Percentiles rank a stretch among this genome's conserved stretches.
Evolutionary conservation across 139 green algal genomes (phyloP).

Genomic region (Prasinococcaceae sp.): DNA sequence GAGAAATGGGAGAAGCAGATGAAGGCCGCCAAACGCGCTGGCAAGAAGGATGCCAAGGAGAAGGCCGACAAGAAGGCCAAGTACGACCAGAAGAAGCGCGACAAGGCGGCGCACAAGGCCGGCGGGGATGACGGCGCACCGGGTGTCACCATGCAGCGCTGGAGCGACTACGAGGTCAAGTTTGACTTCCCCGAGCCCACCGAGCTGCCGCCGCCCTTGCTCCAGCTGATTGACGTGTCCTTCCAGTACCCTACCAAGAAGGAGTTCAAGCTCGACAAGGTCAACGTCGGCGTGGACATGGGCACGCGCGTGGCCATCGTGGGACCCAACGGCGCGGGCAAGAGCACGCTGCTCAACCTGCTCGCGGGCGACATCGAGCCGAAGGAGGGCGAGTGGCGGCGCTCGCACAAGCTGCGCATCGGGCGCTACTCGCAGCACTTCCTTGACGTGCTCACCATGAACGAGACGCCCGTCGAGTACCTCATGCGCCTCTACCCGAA

Average conservation of each 20-base stretch:
- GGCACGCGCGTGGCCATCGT: slow-evolving; percentile 84
- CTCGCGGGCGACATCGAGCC: slow-evolving; percentile 83
- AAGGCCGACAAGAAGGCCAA: slow-evolving; percentile 29
- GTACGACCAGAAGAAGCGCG: slow-evolving; percentile 34
- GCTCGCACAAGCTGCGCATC: slow-evolving; percentile 83
- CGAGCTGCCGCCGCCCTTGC: slow-evolving; percentile 66
- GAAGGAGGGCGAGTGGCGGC: slow-evolving; percentile 63
- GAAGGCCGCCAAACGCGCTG: slow-evolving; percentile 34
- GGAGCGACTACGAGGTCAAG: slow-evolving; percentile 67
- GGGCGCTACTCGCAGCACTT: slow-evolving; percentile 95
- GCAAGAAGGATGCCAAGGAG: slow-evolving; percentile 26
- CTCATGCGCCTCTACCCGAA: slow-evolving; percentile 25
- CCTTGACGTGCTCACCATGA: slow-evolving; percentile 86
- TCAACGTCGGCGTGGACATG: slow-evolving; percentile 99
- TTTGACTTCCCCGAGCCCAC: slow-evolving; percentile 96
- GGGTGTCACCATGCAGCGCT: slow-evolving; percentile 38
- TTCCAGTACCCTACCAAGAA: slow-evolving; percentile 81
- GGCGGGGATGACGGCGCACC: slow-evolving; percentile 30
- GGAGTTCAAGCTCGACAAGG: slow-evolving; percentile 57
- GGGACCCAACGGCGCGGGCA: slow-evolving; percentile 88
- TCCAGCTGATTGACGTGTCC: slow-evolving; percentile 64
- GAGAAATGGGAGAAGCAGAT: slow-evolving; percentile 86
- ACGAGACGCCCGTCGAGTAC: slow-evolving; percentile 78
- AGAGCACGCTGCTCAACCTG: slow-evolving; percentile 95
- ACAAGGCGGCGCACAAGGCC: slow-evolving; percentile 7